Evolutionary conservation across 805 yeast species (phyloP).

Genomic region (Schwanniomyces polymorphus): DNA sequence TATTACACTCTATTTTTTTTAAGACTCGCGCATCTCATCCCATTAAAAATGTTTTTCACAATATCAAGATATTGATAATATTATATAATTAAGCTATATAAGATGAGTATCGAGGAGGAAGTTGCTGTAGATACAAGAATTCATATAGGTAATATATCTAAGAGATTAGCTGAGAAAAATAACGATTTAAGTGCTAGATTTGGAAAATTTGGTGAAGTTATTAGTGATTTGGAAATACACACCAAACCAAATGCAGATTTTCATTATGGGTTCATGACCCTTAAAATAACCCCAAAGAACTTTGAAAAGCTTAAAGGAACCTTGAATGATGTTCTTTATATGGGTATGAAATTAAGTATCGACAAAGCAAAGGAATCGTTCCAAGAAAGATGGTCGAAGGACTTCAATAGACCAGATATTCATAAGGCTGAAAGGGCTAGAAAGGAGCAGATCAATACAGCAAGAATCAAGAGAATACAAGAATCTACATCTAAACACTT

Average conservation of each 20-base stretch:
- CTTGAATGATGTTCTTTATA: constrained; percentile 71
- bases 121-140: constrained; percentile 29
- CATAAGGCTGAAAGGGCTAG: constrained; percentile 23
- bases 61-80: background rate
- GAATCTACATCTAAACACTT: constrained; percentile 35
- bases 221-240: constrained; percentile 48
- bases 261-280: constrained; percentile 66
- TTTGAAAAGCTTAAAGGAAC: constrained; percentile 52
- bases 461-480: constrained; percentile 39
- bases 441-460: constrained; percentile 30
- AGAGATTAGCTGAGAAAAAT: constrained; percentile 44
- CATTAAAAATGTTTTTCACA: constrained; percentile 1
- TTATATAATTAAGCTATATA: background rate
- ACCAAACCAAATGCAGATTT: constrained; percentile 55
- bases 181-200: constrained; percentile 56
- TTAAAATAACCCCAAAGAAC: constrained; percentile 48
- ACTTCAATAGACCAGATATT: constrained; percentile 40
- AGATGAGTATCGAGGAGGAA: constrained; percentile 1
- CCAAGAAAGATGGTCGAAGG: constrained; percentile 45
- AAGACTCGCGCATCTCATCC: constrained; percentile 1
- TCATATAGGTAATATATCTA: constrained; percentile 70
- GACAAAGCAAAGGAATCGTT: constrained; percentile 62
- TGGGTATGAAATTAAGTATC: constrained; percentile 67
- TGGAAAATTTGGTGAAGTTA: constrained; percentile 58
- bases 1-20: background rate